These are phyloP conservation scores for Jatropha curcas DNA, from an alignment of 345 rosid species.

Conservation along the genomic window DNA sequence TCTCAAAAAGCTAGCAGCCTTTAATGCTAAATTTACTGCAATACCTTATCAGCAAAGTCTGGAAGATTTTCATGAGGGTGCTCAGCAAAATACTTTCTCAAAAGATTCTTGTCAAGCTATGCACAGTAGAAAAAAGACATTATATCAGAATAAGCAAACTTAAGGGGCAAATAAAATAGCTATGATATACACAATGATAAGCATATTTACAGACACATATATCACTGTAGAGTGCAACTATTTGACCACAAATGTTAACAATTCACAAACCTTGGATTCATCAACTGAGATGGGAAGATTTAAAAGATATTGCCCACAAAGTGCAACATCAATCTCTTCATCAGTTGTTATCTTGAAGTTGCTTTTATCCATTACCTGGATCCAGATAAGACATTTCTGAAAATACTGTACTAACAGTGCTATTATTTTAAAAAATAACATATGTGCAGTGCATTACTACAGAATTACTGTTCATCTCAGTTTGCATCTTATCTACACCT, in stretches of 20 bases:
- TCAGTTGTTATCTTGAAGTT: conserved; percentile 76
- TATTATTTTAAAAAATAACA: neutral
- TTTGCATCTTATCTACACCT: neutral
- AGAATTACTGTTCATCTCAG: neutral
- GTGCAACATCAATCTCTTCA: conserved; percentile 91
- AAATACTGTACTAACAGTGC: neutral
- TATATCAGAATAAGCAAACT: neutral
- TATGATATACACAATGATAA: neutral
- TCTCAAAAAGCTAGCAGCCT: neutral
- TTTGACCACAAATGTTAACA: neutral
- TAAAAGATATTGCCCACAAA: conserved; percentile 80
- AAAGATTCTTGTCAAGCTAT: conserved; percentile 84
- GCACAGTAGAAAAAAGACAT: conserved; percentile 27
- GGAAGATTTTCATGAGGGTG: conserved; percentile 83
- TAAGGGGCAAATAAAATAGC: neutral
- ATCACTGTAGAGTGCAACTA: conserved; percentile 3
- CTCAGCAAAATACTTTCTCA: conserved; percentile 69
- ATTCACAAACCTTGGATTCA: conserved; percentile 70
- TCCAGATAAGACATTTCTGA: neutral
- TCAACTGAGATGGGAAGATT: conserved; percentile 91
- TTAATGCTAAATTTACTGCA: conserved; percentile 15
- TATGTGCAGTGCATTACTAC: neutral
- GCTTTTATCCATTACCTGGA: conserved; percentile 90
- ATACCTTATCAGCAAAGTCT: conserved; percentile 86
- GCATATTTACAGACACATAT: neutral